A percentile compares a stretch with the other conserved stretches of the same genome.
Evolutionary conservation across 805 yeast genomes (phyloP).

Genomic region (Debaryomyces tyrocola): DNA sequence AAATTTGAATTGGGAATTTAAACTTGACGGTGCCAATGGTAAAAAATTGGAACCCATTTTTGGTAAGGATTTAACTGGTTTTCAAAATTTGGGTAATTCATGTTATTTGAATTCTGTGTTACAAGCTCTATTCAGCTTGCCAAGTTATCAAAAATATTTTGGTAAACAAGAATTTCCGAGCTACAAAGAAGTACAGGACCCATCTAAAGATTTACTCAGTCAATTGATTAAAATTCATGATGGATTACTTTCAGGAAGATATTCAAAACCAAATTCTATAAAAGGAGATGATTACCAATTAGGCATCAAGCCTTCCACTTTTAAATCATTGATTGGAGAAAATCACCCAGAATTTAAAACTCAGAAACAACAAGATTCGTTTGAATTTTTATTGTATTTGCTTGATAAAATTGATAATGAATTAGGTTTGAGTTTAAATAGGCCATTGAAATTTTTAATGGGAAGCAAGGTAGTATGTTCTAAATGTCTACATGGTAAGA

Average conservation of each 20-base stretch:
- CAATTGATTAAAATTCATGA: slow-evolving; percentile 80
- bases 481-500: slow-evolving; percentile 60
- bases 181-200: slow-evolving; percentile 33
- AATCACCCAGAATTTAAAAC: slow-evolving; percentile 82
- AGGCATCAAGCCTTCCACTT: slow-evolving; percentile 75
- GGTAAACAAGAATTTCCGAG: slow-evolving; percentile 31
- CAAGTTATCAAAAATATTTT: slow-evolving; percentile 39
- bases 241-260: slow-evolving; percentile 74
- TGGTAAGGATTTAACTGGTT: slow-evolving; percentile 80
- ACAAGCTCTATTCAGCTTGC: slow-evolving; percentile 62
- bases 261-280: slow-evolving; percentile 54
- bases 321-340: slow-evolving; percentile 75
- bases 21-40: slow-evolving; percentile 72
- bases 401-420: slow-evolving; percentile 59
- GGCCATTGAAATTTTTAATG: slow-evolving; percentile 60
- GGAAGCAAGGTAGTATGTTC: slow-evolving; percentile 63
- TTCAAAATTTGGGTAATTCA: slow-evolving; percentile 88
- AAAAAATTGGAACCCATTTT: slow-evolving; percentile 59
- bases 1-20: slow-evolving; percentile 90
- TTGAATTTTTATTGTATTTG: slow-evolving; percentile 77
- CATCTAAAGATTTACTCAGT: slow-evolving; percentile 64
- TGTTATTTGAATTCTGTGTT: slow-evolving; percentile 84
- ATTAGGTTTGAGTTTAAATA: slow-evolving; percentile 47
- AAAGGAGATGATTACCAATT: slow-evolving; percentile 56
- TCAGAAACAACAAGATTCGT: slow-evolving; percentile 92